Conservation (phyloP, 1,284 basidiomycete species). For the Ceratobasidium sp. region DNA sequence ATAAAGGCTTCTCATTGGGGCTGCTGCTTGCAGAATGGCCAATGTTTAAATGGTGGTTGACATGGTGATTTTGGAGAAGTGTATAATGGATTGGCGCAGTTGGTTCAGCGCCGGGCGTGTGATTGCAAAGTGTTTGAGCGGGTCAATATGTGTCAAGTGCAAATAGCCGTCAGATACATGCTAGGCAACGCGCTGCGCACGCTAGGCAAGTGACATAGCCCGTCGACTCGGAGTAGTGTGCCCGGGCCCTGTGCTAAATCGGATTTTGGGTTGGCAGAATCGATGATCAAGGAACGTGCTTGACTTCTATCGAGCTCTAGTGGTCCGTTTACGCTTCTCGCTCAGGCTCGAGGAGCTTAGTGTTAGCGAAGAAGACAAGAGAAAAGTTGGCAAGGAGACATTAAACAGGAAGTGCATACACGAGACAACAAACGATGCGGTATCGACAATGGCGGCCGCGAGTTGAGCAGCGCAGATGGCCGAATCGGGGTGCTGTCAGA, state of each 20-base stretch:
- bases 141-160: too few relatives aligned
- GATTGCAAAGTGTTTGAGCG: too few relatives aligned
- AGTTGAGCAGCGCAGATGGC: not conserved
- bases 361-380: not conserved
- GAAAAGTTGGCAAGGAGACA: conserved; percentile 12
- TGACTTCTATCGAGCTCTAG: not conserved
- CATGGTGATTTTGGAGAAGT: not conserved
- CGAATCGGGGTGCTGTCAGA: not conserved
- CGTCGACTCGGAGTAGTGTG: too few relatives aligned
- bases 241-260: too few relatives aligned
- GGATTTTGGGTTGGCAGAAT: too few relatives aligned
- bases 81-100: too few relatives aligned
- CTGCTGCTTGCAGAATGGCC: too few relatives aligned
- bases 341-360: not conserved
- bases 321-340: not conserved
- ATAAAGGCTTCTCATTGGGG: too few relatives aligned
- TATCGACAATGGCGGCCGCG: not conserved
- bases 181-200: too few relatives aligned
- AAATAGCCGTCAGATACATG: too few relatives aligned
- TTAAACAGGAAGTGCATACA: not conserved
- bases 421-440: not conserved
- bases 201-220: too few relatives aligned
- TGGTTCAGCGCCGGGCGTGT: too few relatives aligned
- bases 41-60: not conserved
- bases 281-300: conserved; percentile 10